Base-by-base conservation (phyloP, 768 basidiomycete genomes). In the Termitomyces eurrhizus region DNA sequence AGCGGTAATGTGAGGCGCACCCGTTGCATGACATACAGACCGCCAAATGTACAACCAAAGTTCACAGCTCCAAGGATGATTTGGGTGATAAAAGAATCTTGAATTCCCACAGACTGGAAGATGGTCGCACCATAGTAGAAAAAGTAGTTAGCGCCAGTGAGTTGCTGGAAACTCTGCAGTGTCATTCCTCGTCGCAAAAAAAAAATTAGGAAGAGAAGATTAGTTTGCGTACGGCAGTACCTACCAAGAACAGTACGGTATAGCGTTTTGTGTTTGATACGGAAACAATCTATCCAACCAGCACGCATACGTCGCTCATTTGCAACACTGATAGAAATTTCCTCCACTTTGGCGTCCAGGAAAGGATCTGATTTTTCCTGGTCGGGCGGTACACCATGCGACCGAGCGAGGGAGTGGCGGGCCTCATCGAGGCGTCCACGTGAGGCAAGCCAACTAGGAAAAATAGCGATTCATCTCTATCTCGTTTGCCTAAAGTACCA, bases 51-150 rank as follows among this genome's bases (percentile, higher is more conserved):
- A 70, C 85, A 86, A 51, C 76, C 74, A 65, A 90, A 88, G 72
- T 90, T 89, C 69, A 90, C 87, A 4, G 80, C 81, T 42, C 89
- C 88, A 45, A 91, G 76, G 64, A 92, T 90, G 64, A 90, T 87
- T 64, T 92, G 90, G 1, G 85, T 85, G 52, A 89, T 74, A 67
- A 82, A 90, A 26, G 84, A 83, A 70, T 91, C 87, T 8, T 70
- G 52, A 63, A 90, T 81, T 29, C 89, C 89, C 26, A 91, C 89
- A 9, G 83, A 78, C 56, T 77, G 66, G 75, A 91, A 89, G 57
- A 89, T 74, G 0, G 87, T 87, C 1, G 88, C 86, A 37, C 81
- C 81, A 46, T 82, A 83, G 68, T 88, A 88, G 74, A 86, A 86
- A 74, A 87, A 87, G 68, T 85, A 87, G 70, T 87, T 87, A 4